phyloP scores from a whole-genome alignment of 169 alveolate species.

The Plasmodium sp. region DNA sequence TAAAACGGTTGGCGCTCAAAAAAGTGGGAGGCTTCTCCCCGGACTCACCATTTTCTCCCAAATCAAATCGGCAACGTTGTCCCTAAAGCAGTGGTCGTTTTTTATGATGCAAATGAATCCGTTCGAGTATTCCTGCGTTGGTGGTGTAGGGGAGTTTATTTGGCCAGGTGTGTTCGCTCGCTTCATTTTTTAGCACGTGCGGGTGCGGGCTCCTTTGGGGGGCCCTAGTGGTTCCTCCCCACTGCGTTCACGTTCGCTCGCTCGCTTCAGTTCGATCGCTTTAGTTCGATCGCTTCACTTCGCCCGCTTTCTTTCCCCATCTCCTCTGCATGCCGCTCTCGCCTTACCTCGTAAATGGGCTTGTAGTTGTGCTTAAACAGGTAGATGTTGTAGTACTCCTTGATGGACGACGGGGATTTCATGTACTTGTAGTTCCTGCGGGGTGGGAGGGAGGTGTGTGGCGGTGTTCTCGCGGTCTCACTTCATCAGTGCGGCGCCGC shows the following conservation, averaged over 20 bases:
- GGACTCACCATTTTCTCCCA: constrained; percentile 71
- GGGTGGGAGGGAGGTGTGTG: neutral
- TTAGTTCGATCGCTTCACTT: neutral
- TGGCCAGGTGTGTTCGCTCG: neutral
- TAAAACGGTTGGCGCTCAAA: too few species aligned
- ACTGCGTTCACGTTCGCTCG: neutral
- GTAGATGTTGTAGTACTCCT: constrained; percentile 58
- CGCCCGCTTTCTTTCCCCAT: neutral
- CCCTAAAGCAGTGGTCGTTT: constrained; percentile 15
- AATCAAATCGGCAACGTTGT: constrained; percentile 45
- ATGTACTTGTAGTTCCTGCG: constrained; percentile 63
- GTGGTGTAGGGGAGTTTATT: neutral
- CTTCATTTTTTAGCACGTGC: neutral
- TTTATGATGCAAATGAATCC: constrained; percentile 64
- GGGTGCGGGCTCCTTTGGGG: neutral
- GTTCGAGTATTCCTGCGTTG: constrained; percentile 58
- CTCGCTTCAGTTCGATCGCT: too few species aligned
- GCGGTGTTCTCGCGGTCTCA: neutral
- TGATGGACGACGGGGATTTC: constrained; percentile 68
- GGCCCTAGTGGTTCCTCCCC: neutral
- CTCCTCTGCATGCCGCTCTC: neutral
- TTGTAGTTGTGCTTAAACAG: constrained; percentile 52
- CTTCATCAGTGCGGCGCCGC: neutral
- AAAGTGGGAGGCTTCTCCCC: too few species aligned
- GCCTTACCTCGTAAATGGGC: constrained; percentile 53